Evolutionary conservation across 805 yeast genomes (phyloP), one percentile per base, ranked within the genome.

Genomic region (Saccharomycopsis babjevae): DNA sequence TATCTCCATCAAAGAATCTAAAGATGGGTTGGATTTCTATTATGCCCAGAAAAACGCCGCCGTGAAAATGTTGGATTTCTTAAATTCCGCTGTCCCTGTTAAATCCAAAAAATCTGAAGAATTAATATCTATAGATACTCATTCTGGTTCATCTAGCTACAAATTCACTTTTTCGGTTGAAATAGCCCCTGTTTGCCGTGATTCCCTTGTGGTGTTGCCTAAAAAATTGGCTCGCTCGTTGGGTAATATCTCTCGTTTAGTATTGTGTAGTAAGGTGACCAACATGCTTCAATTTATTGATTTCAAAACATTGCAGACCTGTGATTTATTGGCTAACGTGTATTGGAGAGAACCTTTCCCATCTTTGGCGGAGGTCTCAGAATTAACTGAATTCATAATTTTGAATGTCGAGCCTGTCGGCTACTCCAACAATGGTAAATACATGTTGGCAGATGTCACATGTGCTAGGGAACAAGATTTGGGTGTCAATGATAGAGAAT

Each of bases 371-470:
- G 90, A 88, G 67, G 85, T 80, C 16, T 78, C 89, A 6, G 89
- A 88, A 70, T 72, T 94, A 66, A 81, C 85, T 1, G 98, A 94
- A 71, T 94, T 89, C 69, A 80, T 94, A 60, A 96, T 94, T 5
- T 78, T 94, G 65, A 98, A 94, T 70, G 96, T 92, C 55, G 99
- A 94, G 71, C 94, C 96, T 50, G 86, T 94, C 1, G 97, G 96
- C 28, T 46, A 20, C n/a, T 80, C 78, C 50, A 80, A 86, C 58
- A 82, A 76, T 66, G 97, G 96, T 56, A 89, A 83, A 71, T 78
- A 81, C 69, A 89, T 90, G 18, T 77, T 89, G 62, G 97, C 98
- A 1, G 98, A 94, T 72, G 81, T 90, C 36, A 89, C 96, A 1
- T 85, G 92, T 46, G 93, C 96, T n/a, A 82, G 97, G 70, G 83